Percentiles rank a stretch among this genome's conserved stretches.
Evolutionary conservation across 768 basidiomycete species (phyloP).

Genomic region (Amyloporia xantha): DNA sequence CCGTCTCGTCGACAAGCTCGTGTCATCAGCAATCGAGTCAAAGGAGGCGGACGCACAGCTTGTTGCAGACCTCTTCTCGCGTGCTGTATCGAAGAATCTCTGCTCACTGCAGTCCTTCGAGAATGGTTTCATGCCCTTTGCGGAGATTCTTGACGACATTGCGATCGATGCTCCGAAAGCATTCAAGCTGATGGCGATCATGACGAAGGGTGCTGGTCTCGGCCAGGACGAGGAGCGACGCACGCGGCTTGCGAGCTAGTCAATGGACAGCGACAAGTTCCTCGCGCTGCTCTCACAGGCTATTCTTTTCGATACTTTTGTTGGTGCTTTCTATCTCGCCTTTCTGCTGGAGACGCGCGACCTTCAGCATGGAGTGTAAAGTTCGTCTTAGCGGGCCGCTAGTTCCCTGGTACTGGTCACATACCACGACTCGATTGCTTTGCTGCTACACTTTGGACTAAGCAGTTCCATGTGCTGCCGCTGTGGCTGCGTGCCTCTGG

Average conservation of each 20-base stretch:
- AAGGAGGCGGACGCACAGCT: slow-evolving; percentile 78
- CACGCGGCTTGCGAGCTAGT: slow-evolving; percentile 53
- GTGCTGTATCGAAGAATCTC: slow-evolving; percentile 52
- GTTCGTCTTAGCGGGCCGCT: too few species aligned
- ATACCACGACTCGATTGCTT: too few species aligned
- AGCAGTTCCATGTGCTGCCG: too few species aligned
- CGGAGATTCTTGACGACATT: slow-evolving; percentile 81
- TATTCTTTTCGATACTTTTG: too few species aligned
- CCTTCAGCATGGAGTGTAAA: too few species aligned
- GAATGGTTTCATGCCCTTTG: slow-evolving; percentile 61
- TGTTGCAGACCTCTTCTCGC: slow-evolving; percentile 67
- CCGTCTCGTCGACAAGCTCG: slow-evolving; percentile 68
- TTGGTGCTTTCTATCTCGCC: too few species aligned
- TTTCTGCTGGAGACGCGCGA: too few species aligned
- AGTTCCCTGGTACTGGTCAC: too few species aligned
- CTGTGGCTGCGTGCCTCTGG: too few species aligned
- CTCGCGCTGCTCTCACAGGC: slow-evolving; percentile 27
- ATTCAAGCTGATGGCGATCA: slow-evolving; percentile 62
- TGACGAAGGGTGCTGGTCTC: slow-evolving; percentile 65
- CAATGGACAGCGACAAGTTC: slow-evolving; percentile 52
- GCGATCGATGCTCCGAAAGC: slow-evolving; percentile 89
- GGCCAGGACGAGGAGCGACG: slow-evolving; percentile 50
- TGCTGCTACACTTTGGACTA: too few species aligned
- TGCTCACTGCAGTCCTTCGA: slow-evolving; percentile 60
- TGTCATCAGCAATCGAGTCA: slow-evolving; percentile 57